Conservation (phyloP, 257 asterid genomes). For the Solanum paucissectum region DNA sequence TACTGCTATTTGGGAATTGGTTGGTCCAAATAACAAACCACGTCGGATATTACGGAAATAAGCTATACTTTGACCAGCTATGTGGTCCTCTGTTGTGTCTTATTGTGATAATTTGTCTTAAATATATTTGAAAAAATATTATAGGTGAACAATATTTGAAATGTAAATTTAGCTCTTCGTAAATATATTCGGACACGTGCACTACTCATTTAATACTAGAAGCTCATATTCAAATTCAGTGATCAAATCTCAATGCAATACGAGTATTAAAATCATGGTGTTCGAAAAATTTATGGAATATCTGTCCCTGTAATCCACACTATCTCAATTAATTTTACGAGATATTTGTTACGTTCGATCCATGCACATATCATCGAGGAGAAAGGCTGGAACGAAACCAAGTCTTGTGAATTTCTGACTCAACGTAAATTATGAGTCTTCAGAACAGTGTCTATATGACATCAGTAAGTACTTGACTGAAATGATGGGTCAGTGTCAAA, state of each 20-base stretch:
- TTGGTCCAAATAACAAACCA: constrained; percentile 1
- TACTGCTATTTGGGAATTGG: background rate
- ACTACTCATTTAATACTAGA: too few species aligned
- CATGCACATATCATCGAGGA: too few species aligned
- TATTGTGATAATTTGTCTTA: background rate
- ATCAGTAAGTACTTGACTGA: background rate
- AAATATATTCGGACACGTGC: background rate
- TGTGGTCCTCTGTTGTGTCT: constrained; percentile 8
- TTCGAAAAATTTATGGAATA: too few species aligned
- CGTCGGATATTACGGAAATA: constrained; percentile 18
- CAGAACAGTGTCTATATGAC: background rate
- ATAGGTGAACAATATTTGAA: background rate
- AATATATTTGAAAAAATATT: background rate
- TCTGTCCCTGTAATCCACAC: accelerated
- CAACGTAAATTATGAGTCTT: background rate
- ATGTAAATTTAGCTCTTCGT: accelerated
- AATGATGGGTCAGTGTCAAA: background rate
- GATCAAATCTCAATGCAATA: background rate
- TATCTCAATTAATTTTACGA: too few species aligned
- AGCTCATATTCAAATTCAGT: too few species aligned
- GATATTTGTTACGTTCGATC: accelerated
- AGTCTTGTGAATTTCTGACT: background rate
- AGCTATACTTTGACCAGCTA: constrained; percentile 13
- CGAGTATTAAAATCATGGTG: too few species aligned
- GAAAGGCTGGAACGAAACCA: background rate